Conservation (phyloP, 768 basidiomycete species). For the Hericium rajendrae region DNA sequence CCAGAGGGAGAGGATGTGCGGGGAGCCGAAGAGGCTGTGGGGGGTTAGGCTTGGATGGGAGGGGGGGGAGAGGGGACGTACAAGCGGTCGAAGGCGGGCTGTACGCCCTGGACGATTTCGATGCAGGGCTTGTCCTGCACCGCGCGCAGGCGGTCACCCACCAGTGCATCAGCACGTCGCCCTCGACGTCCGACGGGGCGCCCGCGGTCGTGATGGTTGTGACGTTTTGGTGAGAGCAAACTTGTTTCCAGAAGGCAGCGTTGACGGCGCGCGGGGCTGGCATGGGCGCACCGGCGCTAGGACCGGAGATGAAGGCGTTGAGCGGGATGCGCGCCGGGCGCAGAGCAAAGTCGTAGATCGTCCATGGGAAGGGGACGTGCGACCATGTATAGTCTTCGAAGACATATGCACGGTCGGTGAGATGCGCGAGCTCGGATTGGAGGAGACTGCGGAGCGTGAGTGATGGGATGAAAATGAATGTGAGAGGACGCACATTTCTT, state of each 20-base stretch:
- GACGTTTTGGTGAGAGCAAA: background rate
- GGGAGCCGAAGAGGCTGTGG: background rate
- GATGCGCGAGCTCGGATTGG: background rate
- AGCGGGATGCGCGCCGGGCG: slow-evolving; percentile 46
- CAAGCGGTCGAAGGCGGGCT: background rate
- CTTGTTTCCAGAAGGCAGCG: background rate
- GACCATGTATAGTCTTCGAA: slow-evolving; percentile 55
- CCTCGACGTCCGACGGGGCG: background rate
- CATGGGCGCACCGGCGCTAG: slow-evolving; percentile 1
- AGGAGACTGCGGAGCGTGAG: background rate
- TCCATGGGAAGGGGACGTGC: slow-evolving; percentile 29
- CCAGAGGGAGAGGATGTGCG: background rate
- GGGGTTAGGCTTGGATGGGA: background rate
- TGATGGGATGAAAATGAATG: background rate
- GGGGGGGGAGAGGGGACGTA: background rate
- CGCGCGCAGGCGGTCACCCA: background rate
- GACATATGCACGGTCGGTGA: slow-evolving; percentile 28
- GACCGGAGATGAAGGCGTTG: slow-evolving; percentile 28
- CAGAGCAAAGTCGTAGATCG: slow-evolving; percentile 32
- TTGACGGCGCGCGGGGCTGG: background rate
- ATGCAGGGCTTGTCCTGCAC: background rate
- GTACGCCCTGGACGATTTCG: background rate
- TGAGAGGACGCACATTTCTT: background rate
- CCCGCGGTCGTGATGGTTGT: background rate
- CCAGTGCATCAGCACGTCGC: background rate